These are phyloP conservation scores for Schizochytrium sp. DNA, from an alignment of 108 stramenopile species.

Conservation along the genomic window DNA sequence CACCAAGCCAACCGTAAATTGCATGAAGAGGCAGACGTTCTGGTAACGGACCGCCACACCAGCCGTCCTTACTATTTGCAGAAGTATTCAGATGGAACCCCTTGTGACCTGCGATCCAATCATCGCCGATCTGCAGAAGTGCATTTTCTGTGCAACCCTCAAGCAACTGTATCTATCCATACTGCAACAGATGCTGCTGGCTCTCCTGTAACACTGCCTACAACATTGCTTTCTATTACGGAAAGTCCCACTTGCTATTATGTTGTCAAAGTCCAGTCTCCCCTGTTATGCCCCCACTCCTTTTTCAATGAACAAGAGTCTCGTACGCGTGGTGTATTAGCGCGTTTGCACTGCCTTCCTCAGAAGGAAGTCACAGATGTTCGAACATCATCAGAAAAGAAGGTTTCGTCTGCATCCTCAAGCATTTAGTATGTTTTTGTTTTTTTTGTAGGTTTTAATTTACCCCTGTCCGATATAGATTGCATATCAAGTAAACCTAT, in stretches of 20 bases:
- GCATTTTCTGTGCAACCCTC: constrained; percentile 35
- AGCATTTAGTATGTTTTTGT: not conserved
- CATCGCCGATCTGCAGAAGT: not conserved
- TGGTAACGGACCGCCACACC: constrained; percentile 42
- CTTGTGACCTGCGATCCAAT: constrained; percentile 7
- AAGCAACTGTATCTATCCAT: not conserved
- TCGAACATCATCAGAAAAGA: too few species aligned
- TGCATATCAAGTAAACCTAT: not conserved
- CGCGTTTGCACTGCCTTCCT: constrained; percentile 15
- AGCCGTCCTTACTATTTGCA: not conserved
- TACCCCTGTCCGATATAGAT: too few species aligned
- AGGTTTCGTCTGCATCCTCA: not conserved
- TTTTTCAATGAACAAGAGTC: constrained; percentile 24
- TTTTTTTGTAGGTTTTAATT: not conserved
- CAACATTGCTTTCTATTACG: constrained; percentile 35
- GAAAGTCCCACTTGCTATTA: constrained; percentile 48
- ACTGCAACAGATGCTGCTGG: not conserved
- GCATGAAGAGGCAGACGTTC: not conserved
- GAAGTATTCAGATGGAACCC: constrained; percentile 19
- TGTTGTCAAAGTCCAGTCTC: constrained; percentile 43
- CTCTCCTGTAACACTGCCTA: not conserved
- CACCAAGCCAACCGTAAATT: not conserved
- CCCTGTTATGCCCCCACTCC: constrained; percentile 15
- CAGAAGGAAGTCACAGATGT: not conserved
- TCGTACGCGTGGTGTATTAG: not conserved